Percentiles rank a stretch among this genome's conserved stretches.
phyloP scores from a whole-genome alignment of 768 basidiomycete species.

The Hortiboletus flavorubellus region DNA sequence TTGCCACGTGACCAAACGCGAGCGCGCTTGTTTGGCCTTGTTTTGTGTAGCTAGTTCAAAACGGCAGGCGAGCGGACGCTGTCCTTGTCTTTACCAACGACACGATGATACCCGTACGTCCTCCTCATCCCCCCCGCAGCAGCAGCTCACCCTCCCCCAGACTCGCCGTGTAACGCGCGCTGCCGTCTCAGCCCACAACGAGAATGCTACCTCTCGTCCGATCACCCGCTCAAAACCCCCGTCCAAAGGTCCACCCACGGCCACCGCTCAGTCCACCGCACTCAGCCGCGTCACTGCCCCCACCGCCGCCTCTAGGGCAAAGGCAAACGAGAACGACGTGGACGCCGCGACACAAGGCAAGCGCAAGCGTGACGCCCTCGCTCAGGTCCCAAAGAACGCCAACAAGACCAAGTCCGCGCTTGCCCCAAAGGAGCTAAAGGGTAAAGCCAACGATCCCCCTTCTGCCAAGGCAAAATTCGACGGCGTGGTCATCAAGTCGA shows the following conservation, averaged over 20 bases:
- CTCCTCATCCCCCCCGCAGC: not conserved
- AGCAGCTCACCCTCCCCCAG: slow-evolving; percentile 31
- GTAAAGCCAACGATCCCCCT: slow-evolving; percentile 47
- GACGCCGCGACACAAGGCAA: slow-evolving; percentile 54
- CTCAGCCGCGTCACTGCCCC: slow-evolving; percentile 41
- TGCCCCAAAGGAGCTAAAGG: slow-evolving; percentile 41
- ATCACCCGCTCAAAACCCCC: slow-evolving; percentile 60
- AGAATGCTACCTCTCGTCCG: slow-evolving; percentile 68
- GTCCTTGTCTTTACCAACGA: slow-evolving; percentile 32
- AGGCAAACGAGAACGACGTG: slow-evolving; percentile 38
- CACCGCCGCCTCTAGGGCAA: slow-evolving; percentile 37
- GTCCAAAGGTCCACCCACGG: slow-evolving; percentile 35
- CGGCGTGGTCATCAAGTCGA: slow-evolving; percentile 59
- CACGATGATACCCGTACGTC: slow-evolving; percentile 44
- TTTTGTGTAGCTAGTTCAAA: slow-evolving; percentile 38
- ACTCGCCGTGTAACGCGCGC: slow-evolving; percentile 63
- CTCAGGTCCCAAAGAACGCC: slow-evolving; percentile 63
- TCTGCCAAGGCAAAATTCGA: slow-evolving; percentile 52
- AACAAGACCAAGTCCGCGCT: slow-evolving; percentile 38
- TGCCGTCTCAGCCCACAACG: slow-evolving; percentile 52
- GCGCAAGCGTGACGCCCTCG: slow-evolving; percentile 72
- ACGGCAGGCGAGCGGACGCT: slow-evolving; percentile 25
- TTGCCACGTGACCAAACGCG: slow-evolving; percentile 36
- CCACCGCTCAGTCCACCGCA: slow-evolving; percentile 34
- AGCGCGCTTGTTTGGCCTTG: slow-evolving; percentile 35